Evolutionary conservation across 2,329 filamentous ascomycete genomes (phyloP), one percentile per base, ranked within the genome.

Genomic region (Arthrinium phaeospermum): DNA sequence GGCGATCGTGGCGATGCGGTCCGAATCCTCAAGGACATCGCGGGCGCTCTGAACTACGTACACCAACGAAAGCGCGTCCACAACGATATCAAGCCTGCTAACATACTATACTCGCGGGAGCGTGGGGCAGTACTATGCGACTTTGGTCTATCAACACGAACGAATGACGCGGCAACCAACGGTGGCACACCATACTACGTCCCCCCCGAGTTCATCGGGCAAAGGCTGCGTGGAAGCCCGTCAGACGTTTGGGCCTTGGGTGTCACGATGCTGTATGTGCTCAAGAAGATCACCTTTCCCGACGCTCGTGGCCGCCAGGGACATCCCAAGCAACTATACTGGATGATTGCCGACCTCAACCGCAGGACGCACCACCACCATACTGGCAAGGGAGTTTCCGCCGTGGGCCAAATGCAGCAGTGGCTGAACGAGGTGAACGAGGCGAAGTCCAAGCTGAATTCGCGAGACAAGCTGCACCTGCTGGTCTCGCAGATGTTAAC

Each of bases 171-270:
- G 4, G 83, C 85, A 16, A 86, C 84, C 2, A 84, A 84, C 12
- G 89, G 89, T 37, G 89, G 89, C 69, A 91, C 89, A 19, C 89
- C 89, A 16, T 91, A 89, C 80, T 91, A 91, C 77, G 85, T 91
- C 27, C 88, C 89, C 0, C 89, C 89, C 30, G 89, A 91, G 78
- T 91, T 89, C 77, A 89, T 91, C 73, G 87, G 86, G 16, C 81
- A 83, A 70, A 88, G 86, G 78, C 82, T 85, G 67, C 87, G 89
- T 45, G 89, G 89, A 4, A 79, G 86, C 4, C 82, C 88, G 2
- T 89, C 88, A 44, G 89, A 91, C 75, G 87, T 90, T 12, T 91
- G 89, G 88, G 89, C 88, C 0, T 80, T 91, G 44, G 89, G 89
- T 67, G 83, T 91, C 69, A 90, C 88, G 44, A 90, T 91, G 88